These are phyloP conservation scores for Phialemoniopsis sp. DNA, from an alignment of 2,329 filamentous ascomycete species.

Conservation along the genomic window DNA sequence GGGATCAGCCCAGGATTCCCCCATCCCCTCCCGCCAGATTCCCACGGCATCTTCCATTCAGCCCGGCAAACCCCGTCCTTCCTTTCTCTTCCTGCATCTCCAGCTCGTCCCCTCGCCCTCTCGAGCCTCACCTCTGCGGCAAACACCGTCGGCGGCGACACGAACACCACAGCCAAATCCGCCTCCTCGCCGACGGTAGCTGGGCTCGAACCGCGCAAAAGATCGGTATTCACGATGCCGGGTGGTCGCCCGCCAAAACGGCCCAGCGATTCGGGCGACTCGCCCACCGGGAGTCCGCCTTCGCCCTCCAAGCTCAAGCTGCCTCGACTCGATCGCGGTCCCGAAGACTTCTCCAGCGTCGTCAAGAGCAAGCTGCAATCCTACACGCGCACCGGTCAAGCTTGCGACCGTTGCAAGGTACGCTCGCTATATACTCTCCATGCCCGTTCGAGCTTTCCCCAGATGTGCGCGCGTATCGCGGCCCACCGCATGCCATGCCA, in stretches of 20 bases:
- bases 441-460: no score
- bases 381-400: conserved; percentile 69
- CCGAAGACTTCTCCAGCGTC: conserved; percentile 49
- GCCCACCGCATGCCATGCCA: no score
- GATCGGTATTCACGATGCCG: conserved; percentile 21
- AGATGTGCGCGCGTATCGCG: no score
- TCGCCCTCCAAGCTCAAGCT: conserved; percentile 39
- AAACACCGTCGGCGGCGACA: background rate
- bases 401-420: conserved; percentile 86
- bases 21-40: background rate
- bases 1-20: background rate
- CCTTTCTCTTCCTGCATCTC: background rate
- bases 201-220: background rate
- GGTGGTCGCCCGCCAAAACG: conserved; percentile 38
- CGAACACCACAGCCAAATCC: background rate
- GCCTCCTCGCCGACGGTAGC: background rate
- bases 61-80: background rate
- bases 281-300: conserved; percentile 24
- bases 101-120: background rate
- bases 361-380: conserved; percentile 52
- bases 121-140: background rate
- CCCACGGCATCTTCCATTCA: conserved; percentile 1
- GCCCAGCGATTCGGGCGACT: conserved; percentile 32
- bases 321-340: conserved; percentile 40
- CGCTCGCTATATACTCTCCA: conserved; percentile 13